phyloP scores from a whole-genome alignment of 371 early-diverging fungal genomes.

The Mucor velutinosus region DNA sequence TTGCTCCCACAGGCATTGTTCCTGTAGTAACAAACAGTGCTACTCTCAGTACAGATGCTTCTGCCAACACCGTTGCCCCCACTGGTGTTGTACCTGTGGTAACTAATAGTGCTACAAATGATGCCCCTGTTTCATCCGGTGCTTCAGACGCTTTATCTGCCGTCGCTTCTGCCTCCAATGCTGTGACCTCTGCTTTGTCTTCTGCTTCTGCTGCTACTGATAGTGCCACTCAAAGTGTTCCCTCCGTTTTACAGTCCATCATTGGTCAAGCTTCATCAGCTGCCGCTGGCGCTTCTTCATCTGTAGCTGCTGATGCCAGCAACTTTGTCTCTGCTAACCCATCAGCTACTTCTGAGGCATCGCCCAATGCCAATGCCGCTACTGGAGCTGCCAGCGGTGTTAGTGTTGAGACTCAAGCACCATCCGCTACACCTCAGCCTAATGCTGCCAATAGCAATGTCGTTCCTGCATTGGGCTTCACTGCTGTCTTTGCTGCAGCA shows the following conservation, averaged over 20 bases:
- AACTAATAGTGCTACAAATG: not conserved
- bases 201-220: not conserved
- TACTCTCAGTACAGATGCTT: not conserved
- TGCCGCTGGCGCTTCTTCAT: not conserved
- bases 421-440: not conserved
- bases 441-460: not conserved
- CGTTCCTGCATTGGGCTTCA: constrained; percentile 8
- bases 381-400: not conserved
- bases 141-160: not conserved
- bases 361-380: not conserved
- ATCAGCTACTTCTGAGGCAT: not conserved
- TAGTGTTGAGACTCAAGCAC: not conserved
- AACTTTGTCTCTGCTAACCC: not conserved
- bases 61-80: not conserved
- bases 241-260: not conserved
- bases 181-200: not conserved
- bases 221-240: not conserved
- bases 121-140: constrained; percentile 1
- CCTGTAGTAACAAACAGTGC: not conserved
- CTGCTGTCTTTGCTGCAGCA: constrained; percentile 6
- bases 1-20: not conserved
- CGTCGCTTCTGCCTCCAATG: not conserved
- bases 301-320: not conserved
- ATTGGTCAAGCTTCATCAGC: not conserved
- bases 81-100: not conserved